Base-by-base conservation (phyloP, 2,329 filamentous ascomycete species). In the Exophiala viscosa region DNA sequence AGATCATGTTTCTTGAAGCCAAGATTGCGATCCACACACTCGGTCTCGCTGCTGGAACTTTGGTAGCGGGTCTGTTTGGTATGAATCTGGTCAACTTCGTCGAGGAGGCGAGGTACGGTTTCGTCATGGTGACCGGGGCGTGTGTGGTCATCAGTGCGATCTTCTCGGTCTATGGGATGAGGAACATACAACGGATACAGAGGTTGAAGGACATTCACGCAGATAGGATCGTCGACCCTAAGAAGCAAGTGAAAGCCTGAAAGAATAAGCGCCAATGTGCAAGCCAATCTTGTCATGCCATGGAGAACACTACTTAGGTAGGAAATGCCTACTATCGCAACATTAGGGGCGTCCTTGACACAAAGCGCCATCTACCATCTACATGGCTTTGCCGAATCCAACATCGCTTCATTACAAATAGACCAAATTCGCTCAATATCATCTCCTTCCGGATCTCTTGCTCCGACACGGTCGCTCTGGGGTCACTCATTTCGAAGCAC, bases 1-100 rank as follows among this genome's bases (percentile, higher is more conserved):
- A 71, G 51, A 70, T 71, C 55, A 68, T 71, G 66, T 61, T 70
- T 2, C 62, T 71, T 9, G 68, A 71, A 47, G 66, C 66, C 6
- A 64, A 66, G 55, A 59, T 71, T 23, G 67, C 69, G 56, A 69
- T 70, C 32, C 59, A 65, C 45, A 70, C 70, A 62, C 54, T 71
- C 5, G 66, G 64, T 3, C 56, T 71, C n/a, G 66, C 66, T 0
- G 60, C 60, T n/a, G 66, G 65, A 1, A 71, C 69, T 0, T 60
- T 70, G 20, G 62, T 70, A 11, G 67, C 68, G 0, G 69, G 69
- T 1, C 59, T 66, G 14, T 68, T 68, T 50, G 69, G 68, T 2
- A 70, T 70, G 69, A 71, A 71, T 51, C 62, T 70, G 7, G 50
- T 69, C 13, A 71, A 70, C 44, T 67, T 65, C 39, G 55, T 66